A percentile compares a stretch with the other conserved stretches of the same genome.
Evolutionary conservation across 2,329 filamentous ascomycete genomes (phyloP).

Genomic region (Hortaea werneckii): DNA sequence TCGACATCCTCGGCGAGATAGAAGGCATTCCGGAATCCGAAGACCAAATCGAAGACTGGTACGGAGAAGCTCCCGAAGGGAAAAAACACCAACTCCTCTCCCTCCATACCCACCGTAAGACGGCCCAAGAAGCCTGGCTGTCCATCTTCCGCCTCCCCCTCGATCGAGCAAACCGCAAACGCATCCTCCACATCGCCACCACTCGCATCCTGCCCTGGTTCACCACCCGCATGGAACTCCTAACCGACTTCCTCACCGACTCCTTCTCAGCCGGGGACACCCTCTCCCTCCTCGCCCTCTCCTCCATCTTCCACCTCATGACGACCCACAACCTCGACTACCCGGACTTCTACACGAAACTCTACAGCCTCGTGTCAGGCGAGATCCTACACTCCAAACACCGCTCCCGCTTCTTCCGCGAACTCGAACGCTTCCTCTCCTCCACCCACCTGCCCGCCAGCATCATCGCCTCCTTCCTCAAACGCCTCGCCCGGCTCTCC

Average conservation of each 20-base stretch:
- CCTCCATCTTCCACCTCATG: conserved; percentile 91
- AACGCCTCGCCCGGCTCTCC: conserved; percentile 73
- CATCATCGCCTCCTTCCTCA: conserved; percentile 91
- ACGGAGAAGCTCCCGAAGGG: conserved; percentile 53
- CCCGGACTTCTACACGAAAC: conserved; percentile 67
- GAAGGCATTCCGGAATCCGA: conserved; percentile 60
- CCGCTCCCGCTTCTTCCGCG: conserved; percentile 82
- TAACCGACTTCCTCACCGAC: conserved; percentile 95
- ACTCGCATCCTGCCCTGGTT: conserved; percentile 83
- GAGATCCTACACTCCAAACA: conserved; percentile 88
- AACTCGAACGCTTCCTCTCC: conserved; percentile 79
- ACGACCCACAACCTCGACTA: conserved; percentile 92
- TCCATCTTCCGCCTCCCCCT: conserved; percentile 59
- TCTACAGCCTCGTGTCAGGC: conserved; percentile 83
- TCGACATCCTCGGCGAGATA: conserved; percentile 55
- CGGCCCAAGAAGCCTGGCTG: conserved; percentile 80
- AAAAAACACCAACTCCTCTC: conserved; percentile 57
- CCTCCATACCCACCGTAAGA: conserved; percentile 61
- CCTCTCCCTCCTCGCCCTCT: conserved; percentile 76
- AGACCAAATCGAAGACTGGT: conserved; percentile 60
- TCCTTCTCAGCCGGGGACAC: conserved; percentile 81
- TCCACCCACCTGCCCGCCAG: conserved; percentile 88
- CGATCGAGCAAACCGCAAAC: conserved; percentile 66
- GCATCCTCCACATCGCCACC: conserved; percentile 63
- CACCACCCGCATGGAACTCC: conserved; percentile 62